Percentiles rank a stretch among this genome's conserved stretches.
Evolutionary conservation across 306 rosid species (phyloP).

Genomic region (Ammopiptanthus mongolicus): DNA sequence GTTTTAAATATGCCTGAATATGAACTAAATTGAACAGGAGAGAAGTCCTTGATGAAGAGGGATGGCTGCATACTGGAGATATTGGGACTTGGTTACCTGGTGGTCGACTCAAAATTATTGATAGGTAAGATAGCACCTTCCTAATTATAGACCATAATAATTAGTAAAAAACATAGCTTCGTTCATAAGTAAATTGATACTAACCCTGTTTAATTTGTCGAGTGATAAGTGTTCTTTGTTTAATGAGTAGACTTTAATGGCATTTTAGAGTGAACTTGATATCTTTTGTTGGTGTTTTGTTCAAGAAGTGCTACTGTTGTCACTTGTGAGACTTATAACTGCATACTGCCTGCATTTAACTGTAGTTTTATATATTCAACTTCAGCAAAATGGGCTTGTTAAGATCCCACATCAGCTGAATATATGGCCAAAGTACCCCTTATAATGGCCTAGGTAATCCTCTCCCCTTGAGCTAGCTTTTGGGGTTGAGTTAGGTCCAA

Average conservation of each 20-base stretch:
- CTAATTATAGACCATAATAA: neutral
- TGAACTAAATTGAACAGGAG: conserved; percentile 57
- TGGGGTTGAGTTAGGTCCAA: no score
- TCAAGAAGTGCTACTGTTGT: conserved; percentile 1
- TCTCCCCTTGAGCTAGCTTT: no score
- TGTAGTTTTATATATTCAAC: neutral
- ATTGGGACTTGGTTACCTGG: conserved; percentile 85
- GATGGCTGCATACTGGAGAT: conserved; percentile 98
- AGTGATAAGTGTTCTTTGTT: neutral
- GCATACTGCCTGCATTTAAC: conserved; percentile 9
- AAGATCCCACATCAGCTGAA: no score
- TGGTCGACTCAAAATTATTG: conserved; percentile 94
- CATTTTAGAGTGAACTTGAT: neutral
- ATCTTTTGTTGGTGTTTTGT: neutral
- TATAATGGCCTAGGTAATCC: no score
- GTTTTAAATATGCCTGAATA: conserved; percentile 20
- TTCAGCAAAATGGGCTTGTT: neutral
- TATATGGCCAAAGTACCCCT: no score
- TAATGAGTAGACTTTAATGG: conserved; percentile 9
- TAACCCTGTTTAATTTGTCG: neutral
- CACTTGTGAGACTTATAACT: conserved; percentile 10
- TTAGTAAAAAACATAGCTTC: neutral
- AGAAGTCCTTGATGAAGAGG: conserved; percentile 84
- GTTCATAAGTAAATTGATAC: neutral
- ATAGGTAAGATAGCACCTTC: conserved; percentile 56